Evolutionary conservation across 225 moss, liverwort and hornwort genomes (phyloP).

Genomic region (Bryum argenteum): DNA sequence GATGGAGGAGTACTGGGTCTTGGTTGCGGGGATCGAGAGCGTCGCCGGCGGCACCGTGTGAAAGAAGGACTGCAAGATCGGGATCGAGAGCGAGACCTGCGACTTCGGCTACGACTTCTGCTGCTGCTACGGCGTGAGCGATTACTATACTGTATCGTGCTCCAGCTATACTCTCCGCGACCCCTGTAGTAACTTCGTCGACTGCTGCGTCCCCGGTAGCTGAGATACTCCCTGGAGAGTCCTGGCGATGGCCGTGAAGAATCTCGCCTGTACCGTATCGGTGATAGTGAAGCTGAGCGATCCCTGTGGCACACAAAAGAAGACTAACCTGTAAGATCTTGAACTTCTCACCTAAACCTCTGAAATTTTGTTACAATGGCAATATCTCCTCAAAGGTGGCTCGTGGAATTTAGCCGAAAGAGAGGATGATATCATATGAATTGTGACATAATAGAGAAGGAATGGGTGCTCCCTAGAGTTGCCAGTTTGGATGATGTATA

Average conservation of each 20-base stretch:
- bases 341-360: conserved; percentile 20
- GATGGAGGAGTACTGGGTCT: conserved; percentile 46
- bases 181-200: conserved; percentile 65
- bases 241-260: conserved; percentile 50
- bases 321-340: conserved; percentile 67
- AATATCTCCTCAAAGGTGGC: too few species aligned
- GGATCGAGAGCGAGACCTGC: conserved; percentile 56
- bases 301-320: conserved; percentile 60
- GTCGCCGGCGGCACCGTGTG: conserved; percentile 38
- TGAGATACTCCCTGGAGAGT: conserved; percentile 64
- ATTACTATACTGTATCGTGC: too few species aligned
- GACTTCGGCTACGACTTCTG: conserved; percentile 67
- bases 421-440: too few species aligned
- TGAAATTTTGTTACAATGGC: too few species aligned
- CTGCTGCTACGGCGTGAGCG: conserved; percentile 46
- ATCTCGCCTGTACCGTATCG: conserved; percentile 75
- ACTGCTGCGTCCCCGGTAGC: conserved; percentile 63
- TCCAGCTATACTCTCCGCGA: conserved; percentile 69
- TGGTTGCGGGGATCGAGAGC: conserved; percentile 52
- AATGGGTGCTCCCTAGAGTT: too few species aligned
- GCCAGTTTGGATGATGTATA: background rate
- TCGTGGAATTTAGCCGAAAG: too few species aligned
- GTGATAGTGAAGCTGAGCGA: conserved; percentile 68
- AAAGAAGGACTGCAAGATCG: conserved; percentile 53
- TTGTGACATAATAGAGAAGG: too few species aligned